Percentiles rank a stretch among this genome's conserved stretches.
phyloP scores from a whole-genome alignment of 768 basidiomycete species.

The Podaxis mareebaensis region DNA sequence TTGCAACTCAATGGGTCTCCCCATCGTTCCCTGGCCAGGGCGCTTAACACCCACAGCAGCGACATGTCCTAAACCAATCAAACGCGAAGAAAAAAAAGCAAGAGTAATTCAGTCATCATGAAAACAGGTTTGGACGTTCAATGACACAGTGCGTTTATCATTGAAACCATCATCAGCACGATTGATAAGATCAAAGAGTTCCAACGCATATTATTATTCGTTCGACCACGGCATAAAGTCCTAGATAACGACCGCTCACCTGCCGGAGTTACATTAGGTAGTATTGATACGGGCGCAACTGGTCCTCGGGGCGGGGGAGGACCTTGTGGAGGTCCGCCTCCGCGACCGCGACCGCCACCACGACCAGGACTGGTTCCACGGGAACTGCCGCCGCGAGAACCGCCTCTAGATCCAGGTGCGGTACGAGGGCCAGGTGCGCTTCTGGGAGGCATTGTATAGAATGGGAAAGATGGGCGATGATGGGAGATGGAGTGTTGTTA shows the following conservation, averaged over 20 bases:
- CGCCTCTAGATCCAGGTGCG: not conserved
- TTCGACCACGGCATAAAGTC: not conserved
- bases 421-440: conserved; percentile 12
- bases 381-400: conserved; percentile 14
- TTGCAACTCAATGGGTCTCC: conserved; percentile 26
- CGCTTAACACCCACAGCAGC: conserved; percentile 34
- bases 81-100: not conserved
- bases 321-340: conserved; percentile 20
- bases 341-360: not conserved
- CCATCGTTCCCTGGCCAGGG: conserved; percentile 32
- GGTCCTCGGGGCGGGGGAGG: conserved; percentile 26
- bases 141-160: not conserved
- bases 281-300: conserved; percentile 25
- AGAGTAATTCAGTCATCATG: not conserved
- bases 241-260: conserved; percentile 29
- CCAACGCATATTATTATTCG: not conserved
- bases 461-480: too few species aligned
- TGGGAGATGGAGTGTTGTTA: not conserved
- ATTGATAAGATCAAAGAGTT: conserved; percentile 51
- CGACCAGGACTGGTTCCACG: conserved; percentile 19
- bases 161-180: conserved; percentile 22
- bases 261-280: conserved; percentile 23
- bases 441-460: conserved; percentile 7
- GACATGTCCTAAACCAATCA: conserved; percentile 26
- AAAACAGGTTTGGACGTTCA: not conserved